Base-by-base conservation (phyloP, 805 yeast species). In the Zygoascus ofunaensis region DNA sequence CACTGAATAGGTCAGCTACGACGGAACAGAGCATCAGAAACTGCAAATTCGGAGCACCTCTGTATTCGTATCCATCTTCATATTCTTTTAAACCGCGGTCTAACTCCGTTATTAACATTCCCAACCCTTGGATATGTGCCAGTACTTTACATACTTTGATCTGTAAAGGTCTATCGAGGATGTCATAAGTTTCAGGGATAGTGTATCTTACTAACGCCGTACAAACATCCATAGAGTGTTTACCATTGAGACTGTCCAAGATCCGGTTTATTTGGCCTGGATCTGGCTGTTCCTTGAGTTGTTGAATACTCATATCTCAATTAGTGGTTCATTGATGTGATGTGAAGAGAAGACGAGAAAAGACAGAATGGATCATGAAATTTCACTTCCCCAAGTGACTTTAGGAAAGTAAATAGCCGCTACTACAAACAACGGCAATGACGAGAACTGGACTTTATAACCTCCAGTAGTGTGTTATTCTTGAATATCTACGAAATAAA, bases 171-270 rank as follows among this genome's bases (percentile, higher is more conserved):
- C 20, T 19, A 7, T 35, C 37, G 32, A 45, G 21, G 4, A 26
- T 28, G 14, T 19, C 17, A 3, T 32, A 34, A 7, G 43, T 26
- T n/a, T 30, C 26, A 4, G 44, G 47, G 7, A 43, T 28, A 22
- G 47, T 47, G 5, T 39, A 26, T 18, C 24, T 43, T 10, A 47
- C 39, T 30, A 43, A 30, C 3, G 34, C 34, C 14, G 42, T 21
- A 23, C 35, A 47, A 3, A 43, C 14, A 4, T 24, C 43, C 36
- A 47, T n/a, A 3, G 41, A 14, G 4, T 26, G 14, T n/a, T 20
- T 15, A 10, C 41, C 41, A 14, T 8, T n/a, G 8, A 15, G n/a
- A 23, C 20, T 12, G 7, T 22, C 17, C 10, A 37, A 15, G 17
- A 22, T 34, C 15, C 12, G 10, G 12, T 12, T 7, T 7, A 26